A percentile compares a stretch with the other conserved stretches of the same genome.
These are phyloP conservation scores for Tulasnella sp. DNA, from an alignment of 768 basidiomycete genomes.

Conservation along the genomic window DNA sequence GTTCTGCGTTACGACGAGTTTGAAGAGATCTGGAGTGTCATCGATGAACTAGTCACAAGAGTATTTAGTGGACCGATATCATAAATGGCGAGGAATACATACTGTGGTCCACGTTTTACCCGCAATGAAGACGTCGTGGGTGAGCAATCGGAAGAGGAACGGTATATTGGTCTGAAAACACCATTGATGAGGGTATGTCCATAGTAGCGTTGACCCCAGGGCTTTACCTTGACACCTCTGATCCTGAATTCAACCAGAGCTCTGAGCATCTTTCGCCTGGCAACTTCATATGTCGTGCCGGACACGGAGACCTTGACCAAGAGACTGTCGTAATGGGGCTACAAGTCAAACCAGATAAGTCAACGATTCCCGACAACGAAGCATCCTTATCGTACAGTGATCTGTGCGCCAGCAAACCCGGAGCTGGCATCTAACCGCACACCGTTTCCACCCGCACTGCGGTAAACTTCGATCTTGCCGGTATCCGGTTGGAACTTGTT, in stretches of 20 bases:
- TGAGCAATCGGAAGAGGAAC: slow-evolving; percentile 95
- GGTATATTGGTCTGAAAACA: slow-evolving; percentile 84
- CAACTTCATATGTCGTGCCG: slow-evolving; percentile 97
- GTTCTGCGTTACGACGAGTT: slow-evolving; percentile 94
- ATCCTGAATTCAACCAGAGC: slow-evolving; percentile 99
- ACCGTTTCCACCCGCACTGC: slow-evolving; percentile 96
- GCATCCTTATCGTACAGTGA: slow-evolving; percentile 52
- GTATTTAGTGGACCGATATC: background rate
- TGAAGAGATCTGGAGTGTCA: slow-evolving; percentile 98
- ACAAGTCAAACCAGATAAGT: slow-evolving; percentile 8
- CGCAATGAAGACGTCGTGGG: slow-evolving; percentile 89
- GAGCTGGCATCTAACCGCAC: slow-evolving; percentile 94
- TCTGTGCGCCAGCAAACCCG: slow-evolving; percentile 97
- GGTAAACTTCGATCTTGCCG: slow-evolving; percentile 98
- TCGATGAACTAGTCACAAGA: slow-evolving; percentile 73
- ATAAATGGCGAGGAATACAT: slow-evolving; percentile 22
- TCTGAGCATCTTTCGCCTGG: slow-evolving; percentile 96
- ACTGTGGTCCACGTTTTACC: slow-evolving; percentile 98
- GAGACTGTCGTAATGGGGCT: slow-evolving; percentile 98
- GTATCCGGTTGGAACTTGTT: slow-evolving; percentile 92
- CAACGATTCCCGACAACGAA: background rate
- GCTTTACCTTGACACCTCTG: slow-evolving; percentile 84
- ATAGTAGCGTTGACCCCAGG: too few relatives aligned
- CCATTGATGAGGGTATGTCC: background rate
- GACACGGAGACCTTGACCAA: slow-evolving; percentile 93